phyloP scores from a whole-genome alignment of 2,329 filamentous ascomycete genomes.

The Diaporthe batatas region DNA sequence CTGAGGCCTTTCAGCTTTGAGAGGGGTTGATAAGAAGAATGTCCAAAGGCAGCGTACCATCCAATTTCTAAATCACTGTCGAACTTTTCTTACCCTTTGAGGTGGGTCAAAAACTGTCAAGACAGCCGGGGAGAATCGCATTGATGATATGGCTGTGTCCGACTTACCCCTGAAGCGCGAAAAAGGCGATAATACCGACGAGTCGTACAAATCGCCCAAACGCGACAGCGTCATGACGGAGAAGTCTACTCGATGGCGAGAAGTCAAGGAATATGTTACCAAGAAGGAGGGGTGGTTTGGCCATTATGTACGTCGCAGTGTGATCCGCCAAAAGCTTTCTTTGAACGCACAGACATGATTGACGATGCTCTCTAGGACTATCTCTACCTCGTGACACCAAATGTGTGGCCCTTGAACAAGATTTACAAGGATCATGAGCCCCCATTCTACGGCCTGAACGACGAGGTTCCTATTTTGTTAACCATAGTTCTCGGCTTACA shows the following conservation, averaged over 20 bases:
- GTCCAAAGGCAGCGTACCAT: slow-evolving; percentile 16
- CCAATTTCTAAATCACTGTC: not conserved
- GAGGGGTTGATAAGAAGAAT: slow-evolving; percentile 23
- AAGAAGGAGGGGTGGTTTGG: slow-evolving; percentile 55
- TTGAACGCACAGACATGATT: slow-evolving; percentile 9
- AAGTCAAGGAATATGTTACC: slow-evolving; percentile 47
- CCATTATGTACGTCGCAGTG: slow-evolving; percentile 51
- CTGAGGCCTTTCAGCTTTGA: not conserved
- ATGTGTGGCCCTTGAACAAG: slow-evolving; percentile 73
- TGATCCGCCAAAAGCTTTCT: not conserved
- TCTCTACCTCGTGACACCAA: slow-evolving; percentile 54
- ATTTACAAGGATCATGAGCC: slow-evolving; percentile 61
- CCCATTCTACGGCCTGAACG: slow-evolving; percentile 79
- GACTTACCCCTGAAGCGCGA: slow-evolving; percentile 21
- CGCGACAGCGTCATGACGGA: not conserved
- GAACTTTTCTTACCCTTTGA: not conserved
- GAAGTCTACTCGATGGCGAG: slow-evolving; percentile 17
- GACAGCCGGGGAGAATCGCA: not conserved
- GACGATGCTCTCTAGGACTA: slow-evolving; percentile 50
- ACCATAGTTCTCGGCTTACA: slow-evolving; percentile 77
- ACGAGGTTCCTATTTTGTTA: slow-evolving; percentile 75
- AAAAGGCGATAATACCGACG: slow-evolving; percentile 17
- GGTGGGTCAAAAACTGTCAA: not conserved
- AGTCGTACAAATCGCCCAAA: slow-evolving; percentile 17
- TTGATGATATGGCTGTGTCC: slow-evolving; percentile 4